Evolutionary conservation across 768 basidiomycete genomes (phyloP).

Genomic region (Boletus huronensis): DNA sequence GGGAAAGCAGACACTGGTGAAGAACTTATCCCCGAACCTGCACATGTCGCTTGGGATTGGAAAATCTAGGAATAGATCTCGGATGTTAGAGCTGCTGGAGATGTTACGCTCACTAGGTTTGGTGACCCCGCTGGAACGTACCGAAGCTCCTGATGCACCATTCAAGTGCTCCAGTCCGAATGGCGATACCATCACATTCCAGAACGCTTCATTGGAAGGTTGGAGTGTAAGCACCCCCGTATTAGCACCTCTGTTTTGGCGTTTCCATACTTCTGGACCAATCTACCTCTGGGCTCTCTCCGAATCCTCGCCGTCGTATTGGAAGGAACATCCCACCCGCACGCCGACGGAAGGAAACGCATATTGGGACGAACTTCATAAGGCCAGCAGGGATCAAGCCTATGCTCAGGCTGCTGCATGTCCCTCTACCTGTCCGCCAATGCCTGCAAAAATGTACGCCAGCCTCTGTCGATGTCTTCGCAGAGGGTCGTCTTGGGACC

Average conservation of each 20-base stretch:
- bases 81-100: slow-evolving; percentile 60
- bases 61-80: slow-evolving; percentile 52
- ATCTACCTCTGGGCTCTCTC: slow-evolving; percentile 58
- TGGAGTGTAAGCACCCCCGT: slow-evolving; percentile 44
- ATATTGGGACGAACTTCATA: slow-evolving; percentile 59
- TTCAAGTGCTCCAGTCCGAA: slow-evolving; percentile 44
- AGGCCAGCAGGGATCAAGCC: slow-evolving; percentile 41
- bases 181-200: slow-evolving; percentile 46
- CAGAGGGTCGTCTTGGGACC: slow-evolving; percentile 56
- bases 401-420: slow-evolving; percentile 22
- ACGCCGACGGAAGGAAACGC: slow-evolving; percentile 37
- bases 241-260: slow-evolving; percentile 62
- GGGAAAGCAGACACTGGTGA: slow-evolving; percentile 48
- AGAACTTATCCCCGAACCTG: slow-evolving; percentile 50
- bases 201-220: slow-evolving; percentile 39
- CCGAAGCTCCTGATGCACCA: slow-evolving; percentile 39
- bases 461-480: slow-evolving; percentile 50
- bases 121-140: slow-evolving; percentile 52
- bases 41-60: slow-evolving; percentile 54
- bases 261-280: slow-evolving; percentile 52
- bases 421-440: slow-evolving; percentile 18
- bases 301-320: slow-evolving; percentile 49
- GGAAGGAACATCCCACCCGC: slow-evolving; percentile 45
- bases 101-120: slow-evolving; percentile 56
- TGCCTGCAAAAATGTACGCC: slow-evolving; percentile 26